phyloP scores from a whole-genome alignment of 768 basidiomycete genomes.

The Russula sp. region DNA sequence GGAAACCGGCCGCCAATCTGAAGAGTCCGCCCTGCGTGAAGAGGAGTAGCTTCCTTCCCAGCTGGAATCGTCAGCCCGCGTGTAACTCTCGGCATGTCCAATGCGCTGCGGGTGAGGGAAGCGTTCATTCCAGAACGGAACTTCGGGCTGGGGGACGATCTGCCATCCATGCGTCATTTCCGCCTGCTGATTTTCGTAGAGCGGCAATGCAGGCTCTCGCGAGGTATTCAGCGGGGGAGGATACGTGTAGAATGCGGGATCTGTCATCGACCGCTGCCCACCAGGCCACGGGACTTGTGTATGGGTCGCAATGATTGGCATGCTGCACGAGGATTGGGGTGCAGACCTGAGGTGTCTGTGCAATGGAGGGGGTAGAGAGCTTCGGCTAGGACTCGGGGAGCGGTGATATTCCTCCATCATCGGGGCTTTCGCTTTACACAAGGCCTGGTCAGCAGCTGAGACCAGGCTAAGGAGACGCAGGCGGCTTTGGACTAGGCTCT shows the following conservation, averaged over 20 bases:
- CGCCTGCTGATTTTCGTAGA: not conserved
- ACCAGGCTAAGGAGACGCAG: not conserved
- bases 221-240: slow-evolving; percentile 18
- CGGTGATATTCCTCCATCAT: slow-evolving; percentile 14
- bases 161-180: slow-evolving; percentile 8
- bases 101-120: slow-evolving; percentile 11
- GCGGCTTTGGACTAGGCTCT: slow-evolving; percentile 8
- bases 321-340: slow-evolving; percentile 11
- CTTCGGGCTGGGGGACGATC: slow-evolving; percentile 2
- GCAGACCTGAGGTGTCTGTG: slow-evolving; percentile 37
- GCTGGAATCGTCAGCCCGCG: slow-evolving; percentile 16
- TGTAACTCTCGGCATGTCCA: slow-evolving; percentile 21
- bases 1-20: slow-evolving; percentile 9
- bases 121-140: slow-evolving; percentile 8
- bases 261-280: slow-evolving; percentile 20
- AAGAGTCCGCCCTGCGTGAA: slow-evolving; percentile 1
- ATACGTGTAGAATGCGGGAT: slow-evolving; percentile 25
- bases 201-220: not conserved
- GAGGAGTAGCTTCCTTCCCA: not conserved
- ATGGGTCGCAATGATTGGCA: not conserved
- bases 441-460: not conserved
- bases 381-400: slow-evolving; percentile 28
- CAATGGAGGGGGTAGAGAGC: slow-evolving; percentile 46
- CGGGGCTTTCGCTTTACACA: not conserved
- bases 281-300: slow-evolving; percentile 4